Conservation (phyloP, 2,329 filamentous ascomycete genomes). For the Claviceps arundinis region DNA sequence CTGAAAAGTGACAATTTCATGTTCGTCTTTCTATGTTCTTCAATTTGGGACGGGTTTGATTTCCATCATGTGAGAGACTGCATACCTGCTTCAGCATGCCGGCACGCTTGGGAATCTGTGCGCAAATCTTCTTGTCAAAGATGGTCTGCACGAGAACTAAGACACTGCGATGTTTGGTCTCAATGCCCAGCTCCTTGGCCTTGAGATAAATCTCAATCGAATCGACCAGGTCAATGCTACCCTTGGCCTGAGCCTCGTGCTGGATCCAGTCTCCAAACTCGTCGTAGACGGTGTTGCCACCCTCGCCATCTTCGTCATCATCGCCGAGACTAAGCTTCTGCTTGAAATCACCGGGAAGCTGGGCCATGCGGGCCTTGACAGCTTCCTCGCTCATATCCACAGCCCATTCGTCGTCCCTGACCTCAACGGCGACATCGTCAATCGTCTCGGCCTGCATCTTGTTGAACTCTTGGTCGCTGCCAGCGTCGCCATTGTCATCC, state of each 20-base stretch:
- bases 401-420: constrained; percentile 85
- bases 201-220: constrained; percentile 92
- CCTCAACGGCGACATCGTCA: constrained; percentile 39
- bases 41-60: neutral
- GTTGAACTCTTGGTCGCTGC: constrained; percentile 86
- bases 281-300: constrained; percentile 69
- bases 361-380: constrained; percentile 84
- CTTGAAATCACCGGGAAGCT: constrained; percentile 90
- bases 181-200: constrained; percentile 90
- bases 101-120: constrained; percentile 75
- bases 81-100: constrained; percentile 76
- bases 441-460: constrained; percentile 54
- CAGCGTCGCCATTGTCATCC: constrained; percentile 46
- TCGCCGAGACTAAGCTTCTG: constrained; percentile 74
- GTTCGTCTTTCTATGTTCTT: too few relatives aligned
- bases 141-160: constrained; percentile 86
- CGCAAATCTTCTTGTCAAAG: constrained; percentile 79
- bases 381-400: constrained; percentile 94
- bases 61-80: constrained; percentile 4
- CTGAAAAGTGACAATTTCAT: neutral
- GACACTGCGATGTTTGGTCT: constrained; percentile 85
- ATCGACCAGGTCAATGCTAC: constrained; percentile 64
- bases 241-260: constrained; percentile 55
- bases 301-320: constrained; percentile 70
- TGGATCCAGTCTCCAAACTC: constrained; percentile 88